These are phyloP conservation scores for Caloboletus firmus DNA, from an alignment of 1,284 basidiomycete species.

Conservation along the genomic window DNA sequence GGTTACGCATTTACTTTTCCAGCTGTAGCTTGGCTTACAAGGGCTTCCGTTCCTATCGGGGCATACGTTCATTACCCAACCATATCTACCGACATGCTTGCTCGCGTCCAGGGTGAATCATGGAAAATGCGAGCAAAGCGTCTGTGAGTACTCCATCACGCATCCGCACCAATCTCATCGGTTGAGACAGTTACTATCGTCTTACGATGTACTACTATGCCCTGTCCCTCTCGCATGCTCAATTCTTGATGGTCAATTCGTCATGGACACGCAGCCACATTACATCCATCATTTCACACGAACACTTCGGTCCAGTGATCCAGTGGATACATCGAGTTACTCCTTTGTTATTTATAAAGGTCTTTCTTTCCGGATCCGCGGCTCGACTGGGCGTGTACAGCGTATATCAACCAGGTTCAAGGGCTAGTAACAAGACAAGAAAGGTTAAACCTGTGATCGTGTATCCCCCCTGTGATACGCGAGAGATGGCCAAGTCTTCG, in stretches of 20 bases:
- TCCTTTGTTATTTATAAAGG: constrained; percentile 25
- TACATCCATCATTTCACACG: constrained; percentile 64
- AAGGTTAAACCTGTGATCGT: constrained; percentile 48
- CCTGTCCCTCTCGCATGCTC: constrained; percentile 69
- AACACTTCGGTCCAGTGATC: constrained; percentile 40
- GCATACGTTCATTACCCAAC: constrained; percentile 97
- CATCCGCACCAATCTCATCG: constrained; percentile 3
- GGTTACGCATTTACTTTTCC: constrained; percentile 95
- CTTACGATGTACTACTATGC: constrained; percentile 86
- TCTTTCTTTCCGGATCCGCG: constrained; percentile 29
- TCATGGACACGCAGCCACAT: constrained; percentile 93
- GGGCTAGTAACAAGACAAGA: not conserved
- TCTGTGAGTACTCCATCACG: constrained; percentile 15
- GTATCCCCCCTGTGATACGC: constrained; percentile 92
- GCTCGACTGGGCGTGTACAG: constrained; percentile 18
- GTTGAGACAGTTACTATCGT: constrained; percentile 75
- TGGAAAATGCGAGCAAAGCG: constrained; percentile 50
- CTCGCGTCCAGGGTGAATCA: constrained; percentile 78
- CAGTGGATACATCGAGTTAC: constrained; percentile 21
- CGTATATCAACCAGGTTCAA: constrained; percentile 19
- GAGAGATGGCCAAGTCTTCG: constrained; percentile 63
- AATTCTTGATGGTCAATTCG: constrained; percentile 91
- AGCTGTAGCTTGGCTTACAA: constrained; percentile 59
- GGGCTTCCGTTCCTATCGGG: constrained; percentile 67
- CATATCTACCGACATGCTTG: constrained; percentile 93